phyloP scores from a whole-genome alignment of 192 early-diverging fungal genomes.

The Diversispora epigaea region DNA sequence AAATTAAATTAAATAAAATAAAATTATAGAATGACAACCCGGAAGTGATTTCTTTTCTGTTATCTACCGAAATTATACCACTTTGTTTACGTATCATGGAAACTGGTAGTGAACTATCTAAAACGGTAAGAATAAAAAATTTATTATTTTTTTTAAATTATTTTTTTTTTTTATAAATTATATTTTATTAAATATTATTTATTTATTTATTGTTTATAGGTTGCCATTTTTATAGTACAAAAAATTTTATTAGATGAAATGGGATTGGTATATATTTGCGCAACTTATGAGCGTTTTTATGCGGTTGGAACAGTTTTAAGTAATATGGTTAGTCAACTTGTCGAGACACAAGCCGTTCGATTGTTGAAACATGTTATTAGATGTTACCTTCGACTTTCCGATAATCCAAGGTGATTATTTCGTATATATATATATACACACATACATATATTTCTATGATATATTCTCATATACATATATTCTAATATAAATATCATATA shows the following conservation, averaged over 20 bases:
- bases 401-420: constrained; percentile 68
- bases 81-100: constrained; percentile 99
- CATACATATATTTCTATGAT: no score
- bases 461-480: no score
- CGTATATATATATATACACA: no score
- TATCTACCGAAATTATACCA: constrained; percentile 96
- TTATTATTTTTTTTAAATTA: constrained; percentile 25
- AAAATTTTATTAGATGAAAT: constrained; percentile 93
- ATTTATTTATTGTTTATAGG: constrained; percentile 33
- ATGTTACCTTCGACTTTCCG: constrained; percentile 88
- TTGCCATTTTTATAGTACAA: constrained; percentile 99
- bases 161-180: not conserved
- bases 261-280: constrained; percentile 87
- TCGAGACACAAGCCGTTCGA: constrained; percentile 78
- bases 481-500: no score
- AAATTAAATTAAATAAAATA: no score
- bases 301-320: constrained; percentile 92
- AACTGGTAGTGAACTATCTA: constrained; percentile 92
- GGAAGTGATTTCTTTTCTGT: constrained; percentile 92
- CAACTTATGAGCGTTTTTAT: constrained; percentile 89
- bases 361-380: constrained; percentile 92
- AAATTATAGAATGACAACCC: constrained; percentile 79
- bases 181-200: not conserved
- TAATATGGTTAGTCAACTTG: constrained; percentile 91
- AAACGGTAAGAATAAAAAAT: constrained; percentile 68